phyloP scores from a whole-genome alignment of 2,329 filamentous ascomycete species.

The Talaromyces sp. region DNA sequence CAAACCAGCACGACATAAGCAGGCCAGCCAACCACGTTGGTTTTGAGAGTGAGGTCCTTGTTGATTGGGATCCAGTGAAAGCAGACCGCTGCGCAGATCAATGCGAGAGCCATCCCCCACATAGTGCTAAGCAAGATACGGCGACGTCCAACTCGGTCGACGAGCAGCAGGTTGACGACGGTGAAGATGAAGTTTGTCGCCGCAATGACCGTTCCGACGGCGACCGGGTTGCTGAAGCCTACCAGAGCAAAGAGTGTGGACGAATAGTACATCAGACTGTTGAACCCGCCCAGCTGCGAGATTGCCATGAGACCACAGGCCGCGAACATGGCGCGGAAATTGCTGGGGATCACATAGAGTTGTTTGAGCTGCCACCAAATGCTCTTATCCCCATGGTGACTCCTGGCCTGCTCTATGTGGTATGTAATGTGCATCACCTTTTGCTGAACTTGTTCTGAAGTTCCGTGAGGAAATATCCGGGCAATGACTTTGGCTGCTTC shows the following conservation, averaged over 20 bases:
- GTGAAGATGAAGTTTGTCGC: not conserved
- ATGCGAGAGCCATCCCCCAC: not conserved
- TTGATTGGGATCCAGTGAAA: not conserved
- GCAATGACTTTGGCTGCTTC: not conserved
- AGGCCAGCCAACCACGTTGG: too few species aligned
- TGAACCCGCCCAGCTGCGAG: conserved; percentile 45
- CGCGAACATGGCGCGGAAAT: conserved; percentile 35
- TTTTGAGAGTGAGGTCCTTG: too few species aligned
- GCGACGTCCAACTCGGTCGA: not conserved
- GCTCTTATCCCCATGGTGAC: not conserved
- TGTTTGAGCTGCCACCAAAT: not conserved
- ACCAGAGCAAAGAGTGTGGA: conserved; percentile 43
- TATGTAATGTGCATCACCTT: not conserved
- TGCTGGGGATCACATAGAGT: not conserved
- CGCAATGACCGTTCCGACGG: not conserved
- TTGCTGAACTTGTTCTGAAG: not conserved
- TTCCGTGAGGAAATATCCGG: not conserved
- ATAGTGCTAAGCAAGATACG: not conserved
- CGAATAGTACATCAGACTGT: conserved; percentile 44
- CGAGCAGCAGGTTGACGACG: not conserved
- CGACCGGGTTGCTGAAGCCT: conserved; percentile 46
- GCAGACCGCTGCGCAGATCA: not conserved
- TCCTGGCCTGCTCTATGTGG: not conserved
- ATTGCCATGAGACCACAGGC: conserved; percentile 52
- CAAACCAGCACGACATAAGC: too few species aligned